These are phyloP conservation scores for Yamadazyma nakazawae DNA, from an alignment of 805 yeast species.

Conservation along the genomic window DNA sequence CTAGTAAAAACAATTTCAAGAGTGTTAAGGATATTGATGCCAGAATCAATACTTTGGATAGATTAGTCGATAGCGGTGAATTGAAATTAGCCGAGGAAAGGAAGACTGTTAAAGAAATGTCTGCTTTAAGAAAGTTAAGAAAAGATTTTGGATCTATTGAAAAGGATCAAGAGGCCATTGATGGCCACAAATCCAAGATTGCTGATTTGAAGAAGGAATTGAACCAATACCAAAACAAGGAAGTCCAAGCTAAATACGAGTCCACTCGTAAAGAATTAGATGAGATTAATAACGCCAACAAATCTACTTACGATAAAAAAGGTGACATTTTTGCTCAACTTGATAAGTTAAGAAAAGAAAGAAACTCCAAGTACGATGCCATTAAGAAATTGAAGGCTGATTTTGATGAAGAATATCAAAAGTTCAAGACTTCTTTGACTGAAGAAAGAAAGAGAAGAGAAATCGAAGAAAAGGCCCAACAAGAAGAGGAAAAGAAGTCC, in stretches of 20 bases:
- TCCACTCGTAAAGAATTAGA: conserved; percentile 66
- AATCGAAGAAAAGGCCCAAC: conserved; percentile 58
- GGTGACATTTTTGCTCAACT: conserved; percentile 62
- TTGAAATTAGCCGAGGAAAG: conserved; percentile 90
- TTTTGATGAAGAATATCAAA: conserved; percentile 70
- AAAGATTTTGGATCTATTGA: conserved; percentile 74
- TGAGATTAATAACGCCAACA: conserved; percentile 56
- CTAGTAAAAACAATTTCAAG: conserved; percentile 69
- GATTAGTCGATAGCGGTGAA: conserved; percentile 69
- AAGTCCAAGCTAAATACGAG: conserved; percentile 66
- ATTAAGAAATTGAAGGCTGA: conserved; percentile 69
- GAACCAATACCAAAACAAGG: conserved; percentile 56
- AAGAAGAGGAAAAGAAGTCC: conserved; percentile 50
- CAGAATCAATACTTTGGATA: conserved; percentile 65
- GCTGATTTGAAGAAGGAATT: conserved; percentile 69
- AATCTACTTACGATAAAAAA: conserved; percentile 63
- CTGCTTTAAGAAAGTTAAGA: conserved; percentile 73
- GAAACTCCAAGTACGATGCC: conserved; percentile 63
- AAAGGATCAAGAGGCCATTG: conserved; percentile 74
- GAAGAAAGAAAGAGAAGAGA: conserved; percentile 67
- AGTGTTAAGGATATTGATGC: conserved; percentile 65
- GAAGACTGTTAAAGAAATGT: conserved; percentile 78
- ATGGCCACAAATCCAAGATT: conserved; percentile 71
- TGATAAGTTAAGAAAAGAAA: conserved; percentile 60
- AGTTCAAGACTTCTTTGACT: conserved; percentile 64